Percentiles rank a stretch among this genome's conserved stretches.
These are phyloP conservation scores for Geopyxis carbonaria DNA, from an alignment of 495 filamentous ascomycete species.

Conservation along the genomic window DNA sequence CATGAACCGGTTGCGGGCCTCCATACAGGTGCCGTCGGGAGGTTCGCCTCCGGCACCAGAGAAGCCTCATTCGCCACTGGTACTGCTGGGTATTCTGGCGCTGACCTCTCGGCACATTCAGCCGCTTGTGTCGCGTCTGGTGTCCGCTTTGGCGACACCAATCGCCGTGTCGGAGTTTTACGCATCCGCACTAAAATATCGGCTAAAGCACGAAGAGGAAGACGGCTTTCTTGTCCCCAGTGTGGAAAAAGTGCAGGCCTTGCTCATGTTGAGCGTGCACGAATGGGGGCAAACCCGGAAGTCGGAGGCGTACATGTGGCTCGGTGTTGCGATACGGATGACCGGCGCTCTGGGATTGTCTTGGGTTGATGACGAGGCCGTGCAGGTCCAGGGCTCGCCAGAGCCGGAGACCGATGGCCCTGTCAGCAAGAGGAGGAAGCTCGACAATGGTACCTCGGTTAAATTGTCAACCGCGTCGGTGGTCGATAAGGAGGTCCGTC, in stretches of 20 bases:
- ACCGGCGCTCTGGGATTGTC: slow-evolving; percentile 17
- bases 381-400: neutral
- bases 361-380: slow-evolving; percentile 21
- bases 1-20: slow-evolving; percentile 37
- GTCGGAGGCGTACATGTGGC: slow-evolving; percentile 58
- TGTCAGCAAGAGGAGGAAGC: slow-evolving; percentile 13
- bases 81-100: slow-evolving; percentile 60
- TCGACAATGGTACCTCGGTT: slow-evolving; percentile 10
- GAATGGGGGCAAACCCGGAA: slow-evolving; percentile 68
- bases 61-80: slow-evolving; percentile 35
- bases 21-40: slow-evolving; percentile 19
- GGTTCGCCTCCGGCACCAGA: slow-evolving; percentile 17
- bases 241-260: slow-evolving; percentile 55
- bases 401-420: slow-evolving; percentile 3
- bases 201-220: slow-evolving; percentile 21
- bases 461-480: slow-evolving; percentile 26
- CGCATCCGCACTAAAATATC: slow-evolving; percentile 42
- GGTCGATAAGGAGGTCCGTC: slow-evolving; percentile 55
- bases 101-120: slow-evolving; percentile 66
- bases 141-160: slow-evolving; percentile 36
- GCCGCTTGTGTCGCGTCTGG: slow-evolving; percentile 48
- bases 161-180: slow-evolving; percentile 62
- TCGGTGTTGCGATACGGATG: slow-evolving; percentile 59
- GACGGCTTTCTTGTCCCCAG: slow-evolving; percentile 37
- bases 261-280: slow-evolving; percentile 68